Base-by-base conservation (phyloP, 2,329 filamentous ascomycete genomes). In the Monosporascus sp. region DNA sequence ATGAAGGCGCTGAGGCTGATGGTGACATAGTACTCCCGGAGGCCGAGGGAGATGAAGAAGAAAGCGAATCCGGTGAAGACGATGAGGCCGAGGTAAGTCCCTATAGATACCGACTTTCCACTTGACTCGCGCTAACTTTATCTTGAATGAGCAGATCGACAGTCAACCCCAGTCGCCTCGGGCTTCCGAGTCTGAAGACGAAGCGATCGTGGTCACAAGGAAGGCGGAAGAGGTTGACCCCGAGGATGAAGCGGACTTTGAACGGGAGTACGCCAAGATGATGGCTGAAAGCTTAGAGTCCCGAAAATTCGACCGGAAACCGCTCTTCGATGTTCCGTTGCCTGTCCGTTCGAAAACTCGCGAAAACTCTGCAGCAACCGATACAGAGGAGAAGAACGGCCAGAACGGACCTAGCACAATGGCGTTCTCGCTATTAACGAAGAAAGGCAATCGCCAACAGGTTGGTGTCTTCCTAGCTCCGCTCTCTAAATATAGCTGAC, bases 261-360 rank as follows among this genome's bases (percentile, higher is more conserved):
- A 99, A 67, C 89, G 93, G 63, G 94, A 97, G 72, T 94, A 96
- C 70, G 92, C 94, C 38, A 97, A 96, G 72, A 89, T 99, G 83
- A 97, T 99, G 93, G 83, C 92, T 49, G 94, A 99, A 71, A 97
- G 93, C 73, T 76, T 96, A 64, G 94, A 99, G 62, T 95, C 93
- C 5, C 85, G 94, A 62, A 97, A 96, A 65, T 96, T 96, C 62
- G 94, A 99, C 66, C 89, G 94, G 57, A 97, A 96, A 72, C 85
- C 89, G 27, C 81, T 94, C 50, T 97, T 99, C 65, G 95, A 99
- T 68, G 90, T 97, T n/a, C 91, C 95, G 1, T 75, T 99, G n/a
- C 94, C 94, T 0, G 92, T 99, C 73, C 88, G 90, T 52, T 70
- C 80, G 25, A 86, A 85, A 69, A 77, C 76, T 49, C 86, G 88